Base-by-base conservation (phyloP, 208 protist species). In the Endotrypanum monterogeii region DNA sequence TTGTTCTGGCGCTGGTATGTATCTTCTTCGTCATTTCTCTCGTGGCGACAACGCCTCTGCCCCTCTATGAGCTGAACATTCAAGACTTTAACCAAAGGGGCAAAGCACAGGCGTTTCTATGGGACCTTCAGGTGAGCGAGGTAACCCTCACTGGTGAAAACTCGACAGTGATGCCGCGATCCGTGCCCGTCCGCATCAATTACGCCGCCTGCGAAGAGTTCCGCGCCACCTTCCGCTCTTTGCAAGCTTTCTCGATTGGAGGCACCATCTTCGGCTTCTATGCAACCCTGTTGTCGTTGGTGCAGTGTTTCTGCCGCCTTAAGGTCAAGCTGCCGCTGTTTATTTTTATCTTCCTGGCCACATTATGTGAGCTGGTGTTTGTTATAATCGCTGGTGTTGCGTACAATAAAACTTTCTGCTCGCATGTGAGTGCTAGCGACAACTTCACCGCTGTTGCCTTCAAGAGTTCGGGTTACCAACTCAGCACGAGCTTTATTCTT, bases 271-370 rank as follows among this genome's bases (percentile, higher is more conserved):
- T 87, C 32, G 83, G 83, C 75, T 81, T 86, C 57, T 88, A 80
- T 61, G 79, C 79, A 11, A 48, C 89, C 9, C 78, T 89, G 48
- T 61, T 83, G 50, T 77, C 76, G 2, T 83, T 68, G 48, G 32
- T 91, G 39, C 65, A 86, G 73, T 82, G 78, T 58, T 86, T 79
- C 72, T 85, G 62, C 66, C 67, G 77, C 23, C 75, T 84, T 30
- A 88, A 89, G 78, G 76, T 84, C 57, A 86, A 87, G 71, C 84
- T 89, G 54, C 74, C 73, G 30, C 68, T 88, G 57, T 82, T 90
- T n/a, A 35, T 89, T 14, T 91, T 91, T 54, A 28, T 78, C 48
- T 37, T 74, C n/a, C 69, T 90, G 8, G 81, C 79, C 48, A 74
- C 76, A 25, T 23, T 87, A 9, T 82, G 63, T 32, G 83, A 86